These are phyloP conservation scores for Erigeron philadelphicus DNA, from an alignment of 140 eudicot species.

Conservation along the genomic window DNA sequence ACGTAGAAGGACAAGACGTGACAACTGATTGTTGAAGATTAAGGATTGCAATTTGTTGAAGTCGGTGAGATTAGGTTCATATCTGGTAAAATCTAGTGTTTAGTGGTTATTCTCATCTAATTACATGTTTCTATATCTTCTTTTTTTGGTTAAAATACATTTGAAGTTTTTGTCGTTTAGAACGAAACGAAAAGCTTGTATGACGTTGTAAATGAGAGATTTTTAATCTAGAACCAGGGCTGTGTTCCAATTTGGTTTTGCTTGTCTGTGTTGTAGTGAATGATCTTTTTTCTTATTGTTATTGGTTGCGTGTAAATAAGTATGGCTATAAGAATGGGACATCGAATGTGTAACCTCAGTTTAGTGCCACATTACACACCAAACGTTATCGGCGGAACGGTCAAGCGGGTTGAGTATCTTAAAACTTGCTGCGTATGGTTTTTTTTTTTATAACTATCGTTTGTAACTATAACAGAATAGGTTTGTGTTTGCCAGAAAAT, in stretches of 20 bases:
- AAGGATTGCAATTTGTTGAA: background rate
- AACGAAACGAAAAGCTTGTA: constrained; percentile 26
- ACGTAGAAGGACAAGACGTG: constrained; percentile 78
- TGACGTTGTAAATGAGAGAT: constrained; percentile 47
- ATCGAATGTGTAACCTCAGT: too few relatives aligned
- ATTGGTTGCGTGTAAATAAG: too few relatives aligned
- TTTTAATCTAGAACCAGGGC: constrained; percentile 25
- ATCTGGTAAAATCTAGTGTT: constrained; percentile 29
- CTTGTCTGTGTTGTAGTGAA: background rate
- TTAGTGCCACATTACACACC: too few relatives aligned
- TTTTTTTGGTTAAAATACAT: constrained; percentile 16
- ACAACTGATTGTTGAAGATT: constrained; percentile 22
- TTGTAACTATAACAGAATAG: too few relatives aligned
- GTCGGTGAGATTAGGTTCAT: constrained; percentile 12
- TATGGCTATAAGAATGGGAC: too few relatives aligned
- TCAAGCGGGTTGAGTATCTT: too few relatives aligned
- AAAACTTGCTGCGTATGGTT: too few relatives aligned
- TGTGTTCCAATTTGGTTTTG: constrained; percentile 13
- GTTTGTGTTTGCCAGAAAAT: too few relatives aligned
- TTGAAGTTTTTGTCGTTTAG: constrained; percentile 26
- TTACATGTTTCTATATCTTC: constrained; percentile 17
- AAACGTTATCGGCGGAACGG: too few relatives aligned
- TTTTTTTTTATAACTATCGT: too few relatives aligned
- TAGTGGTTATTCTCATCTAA: constrained; percentile 20
- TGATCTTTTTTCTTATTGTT: too few relatives aligned